Base-by-base conservation (phyloP, 768 basidiomycete species). In the Hypholoma sublateritium region DNA sequence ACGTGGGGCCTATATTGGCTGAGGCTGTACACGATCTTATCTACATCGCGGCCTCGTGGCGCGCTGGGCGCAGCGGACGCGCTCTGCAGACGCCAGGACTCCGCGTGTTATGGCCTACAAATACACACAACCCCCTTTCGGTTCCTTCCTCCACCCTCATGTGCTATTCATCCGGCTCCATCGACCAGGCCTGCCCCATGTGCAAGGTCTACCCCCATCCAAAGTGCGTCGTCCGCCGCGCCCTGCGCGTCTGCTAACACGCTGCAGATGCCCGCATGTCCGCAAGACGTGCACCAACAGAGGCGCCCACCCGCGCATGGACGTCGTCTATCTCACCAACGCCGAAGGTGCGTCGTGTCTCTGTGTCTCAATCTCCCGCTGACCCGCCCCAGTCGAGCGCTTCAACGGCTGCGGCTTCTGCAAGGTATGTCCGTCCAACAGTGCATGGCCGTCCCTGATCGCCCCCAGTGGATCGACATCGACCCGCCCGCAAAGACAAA, bases 381-480 rank as follows among this genome's bases (percentile, higher is more conserved):
- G 42, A n/a, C 39, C 36, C 39, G 21, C 36, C 41, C 22, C 51
- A 91, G 89, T 93, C 63, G 84, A 88, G 67, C 83, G 84, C 35
- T 92, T 92, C 77, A 91, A 88, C 64, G 89, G 90, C 48, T 93
- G 91, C 69, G 92, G 92, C 21, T 94, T 84, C 72, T 94, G 92
- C 87, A 94, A 93, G 86, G 91, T 92, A 58, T 42, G 71, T 69
- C 45, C 28, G 28, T 45, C 58, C 62, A 56, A 61, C 46, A 64
- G 59, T 50, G 52, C 58, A n/a, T n/a, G 54, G 65, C 62, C 58
- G 11, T 46, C 55, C 46, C 62, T 59, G 63, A 65, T 64, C 69
- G 67, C 66, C 67, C 50, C 41, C 72, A 91, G 91, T 92, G 89
- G 90, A 88, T 89, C 57, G 79, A 80, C 60, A 77, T 76, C 9